Evolutionary conservation across 768 basidiomycete genomes (phyloP).

Genomic region (Cyclocybe cylindracea): DNA sequence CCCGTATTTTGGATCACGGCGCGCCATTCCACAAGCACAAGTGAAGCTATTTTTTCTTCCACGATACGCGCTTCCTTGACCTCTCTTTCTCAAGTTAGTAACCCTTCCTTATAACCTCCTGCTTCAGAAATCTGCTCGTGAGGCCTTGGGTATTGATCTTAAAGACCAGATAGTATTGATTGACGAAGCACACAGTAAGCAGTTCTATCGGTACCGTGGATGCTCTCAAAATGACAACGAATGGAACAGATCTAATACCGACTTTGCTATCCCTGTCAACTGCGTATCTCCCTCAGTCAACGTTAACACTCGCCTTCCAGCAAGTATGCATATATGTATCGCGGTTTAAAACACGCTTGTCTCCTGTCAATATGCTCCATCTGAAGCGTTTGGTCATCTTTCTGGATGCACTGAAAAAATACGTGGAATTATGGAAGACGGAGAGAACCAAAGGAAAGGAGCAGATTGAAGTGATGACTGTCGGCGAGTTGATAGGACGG

Average conservation of each 20-base stretch:
- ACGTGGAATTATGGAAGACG: conserved; percentile 56
- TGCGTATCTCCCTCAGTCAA: conserved; percentile 55
- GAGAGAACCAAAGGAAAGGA: conserved; percentile 23
- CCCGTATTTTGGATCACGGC: conserved; percentile 90
- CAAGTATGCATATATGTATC: conserved; percentile 80
- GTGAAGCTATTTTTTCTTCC: conserved; percentile 37
- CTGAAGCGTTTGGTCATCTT: conserved; percentile 78
- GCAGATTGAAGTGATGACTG: conserved; percentile 65
- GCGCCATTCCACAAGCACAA: conserved; percentile 89
- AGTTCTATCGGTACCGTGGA: background rate
- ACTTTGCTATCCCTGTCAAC: conserved; percentile 88
- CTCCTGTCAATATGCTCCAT: conserved; percentile 71
- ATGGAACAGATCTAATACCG: conserved; percentile 78
- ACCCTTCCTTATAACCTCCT: conserved; percentile 93
- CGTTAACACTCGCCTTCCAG: conserved; percentile 59
- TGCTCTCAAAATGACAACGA: background rate
- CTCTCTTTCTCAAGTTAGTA: conserved; percentile 58
- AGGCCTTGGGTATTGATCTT: conserved; percentile 85
- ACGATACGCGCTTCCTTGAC: background rate
- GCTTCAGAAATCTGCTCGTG: conserved; percentile 78
- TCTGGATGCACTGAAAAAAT: conserved; percentile 66
- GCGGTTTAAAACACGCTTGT: conserved; percentile 78
- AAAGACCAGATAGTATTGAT: conserved; percentile 86
- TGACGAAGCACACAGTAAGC: conserved; percentile 95
- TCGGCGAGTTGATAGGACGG: conserved; percentile 60